Conservation (phyloP, 2,329 filamentous ascomycete genomes). For the Monosporascus sp. region DNA sequence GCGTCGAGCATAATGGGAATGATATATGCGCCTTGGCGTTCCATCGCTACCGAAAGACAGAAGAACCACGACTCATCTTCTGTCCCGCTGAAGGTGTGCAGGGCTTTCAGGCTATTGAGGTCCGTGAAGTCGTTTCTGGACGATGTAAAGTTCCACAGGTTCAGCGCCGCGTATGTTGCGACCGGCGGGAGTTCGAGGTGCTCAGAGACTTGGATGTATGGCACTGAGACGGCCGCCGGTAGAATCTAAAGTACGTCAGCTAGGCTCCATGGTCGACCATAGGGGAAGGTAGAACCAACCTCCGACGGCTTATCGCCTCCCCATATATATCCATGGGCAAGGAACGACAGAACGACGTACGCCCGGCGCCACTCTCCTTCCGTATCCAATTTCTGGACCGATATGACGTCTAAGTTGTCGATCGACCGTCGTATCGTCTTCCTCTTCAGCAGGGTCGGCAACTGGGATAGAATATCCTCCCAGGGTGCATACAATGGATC, state of each 20-base stretch:
- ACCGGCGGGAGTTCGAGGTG: slow-evolving; percentile 79
- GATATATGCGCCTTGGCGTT: slow-evolving; percentile 69
- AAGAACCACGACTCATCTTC: slow-evolving; percentile 94
- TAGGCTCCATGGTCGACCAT: too few species aligned
- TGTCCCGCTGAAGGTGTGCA: slow-evolving; percentile 84
- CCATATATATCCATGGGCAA: slow-evolving; percentile 86
- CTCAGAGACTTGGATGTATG: slow-evolving; percentile 65
- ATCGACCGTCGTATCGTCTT: slow-evolving; percentile 54
- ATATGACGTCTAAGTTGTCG: slow-evolving; percentile 53
- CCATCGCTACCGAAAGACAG: slow-evolving; percentile 82
- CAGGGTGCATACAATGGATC: slow-evolving; percentile 62
- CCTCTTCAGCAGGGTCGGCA: slow-evolving; percentile 58
- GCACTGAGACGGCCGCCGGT: slow-evolving; percentile 71
- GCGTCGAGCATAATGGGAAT: slow-evolving; percentile 75
- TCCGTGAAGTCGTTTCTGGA: slow-evolving; percentile 49
- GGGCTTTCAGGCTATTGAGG: slow-evolving; percentile 63
- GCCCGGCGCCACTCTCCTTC: slow-evolving; percentile 65
- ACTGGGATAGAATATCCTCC: slow-evolving; percentile 57
- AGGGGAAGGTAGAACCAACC: slow-evolving; percentile 36
- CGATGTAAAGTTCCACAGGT: slow-evolving; percentile 84
- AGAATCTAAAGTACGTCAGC: slow-evolving; percentile 41
- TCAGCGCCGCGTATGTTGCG: slow-evolving; percentile 82
- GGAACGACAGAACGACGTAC: slow-evolving; percentile 69
- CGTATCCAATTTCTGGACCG: slow-evolving; percentile 49
- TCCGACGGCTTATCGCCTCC: slow-evolving; percentile 70